phyloP scores from a whole-genome alignment of 2,329 filamentous ascomycete genomes.

The Neofusicoccum cordaticola region DNA sequence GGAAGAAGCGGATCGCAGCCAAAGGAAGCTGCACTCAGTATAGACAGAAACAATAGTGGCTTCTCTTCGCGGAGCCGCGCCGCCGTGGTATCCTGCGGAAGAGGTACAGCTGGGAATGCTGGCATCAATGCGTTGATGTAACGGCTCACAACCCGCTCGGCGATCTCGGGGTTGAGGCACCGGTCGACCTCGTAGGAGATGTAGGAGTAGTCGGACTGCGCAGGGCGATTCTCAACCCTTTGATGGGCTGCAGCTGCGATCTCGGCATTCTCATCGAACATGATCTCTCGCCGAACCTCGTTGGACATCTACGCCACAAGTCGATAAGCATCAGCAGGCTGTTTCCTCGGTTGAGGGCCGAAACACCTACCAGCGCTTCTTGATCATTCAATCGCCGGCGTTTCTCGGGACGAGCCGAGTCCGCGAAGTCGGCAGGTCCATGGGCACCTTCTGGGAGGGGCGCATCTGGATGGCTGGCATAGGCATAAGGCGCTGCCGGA shows the following conservation, averaged over 20 bases:
- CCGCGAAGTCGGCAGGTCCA: background rate
- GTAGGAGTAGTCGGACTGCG: slow-evolving; percentile 35
- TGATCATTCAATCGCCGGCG: slow-evolving; percentile 7
- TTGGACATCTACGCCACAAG: background rate
- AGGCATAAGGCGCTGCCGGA: background rate
- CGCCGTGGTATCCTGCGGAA: slow-evolving; percentile 54
- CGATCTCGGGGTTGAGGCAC: slow-evolving; percentile 52
- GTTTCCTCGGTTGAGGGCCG: background rate
- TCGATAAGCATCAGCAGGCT: background rate
- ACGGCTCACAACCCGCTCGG: slow-evolving; percentile 55
- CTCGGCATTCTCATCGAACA: slow-evolving; percentile 12
- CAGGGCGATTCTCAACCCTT: slow-evolving; percentile 7
- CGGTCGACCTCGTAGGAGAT: slow-evolving; percentile 40
- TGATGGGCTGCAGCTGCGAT: slow-evolving; percentile 7
- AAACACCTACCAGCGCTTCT: background rate
- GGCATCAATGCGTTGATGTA: slow-evolving; percentile 55
- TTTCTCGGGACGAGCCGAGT: slow-evolving; percentile 13
- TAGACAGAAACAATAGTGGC: slow-evolving; percentile 58
- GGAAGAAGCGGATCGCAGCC: slow-evolving; percentile 44
- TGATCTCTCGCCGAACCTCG: slow-evolving; percentile 27
- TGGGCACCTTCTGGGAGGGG: background rate
- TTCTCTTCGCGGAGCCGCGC: slow-evolving; percentile 56
- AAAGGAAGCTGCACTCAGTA: slow-evolving; percentile 53
- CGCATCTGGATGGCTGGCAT: background rate
- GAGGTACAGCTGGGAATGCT: slow-evolving; percentile 58